These are phyloP conservation scores for Fusarium coffeatum DNA, from an alignment of 2,329 filamentous ascomycete genomes.

Conservation along the genomic window DNA sequence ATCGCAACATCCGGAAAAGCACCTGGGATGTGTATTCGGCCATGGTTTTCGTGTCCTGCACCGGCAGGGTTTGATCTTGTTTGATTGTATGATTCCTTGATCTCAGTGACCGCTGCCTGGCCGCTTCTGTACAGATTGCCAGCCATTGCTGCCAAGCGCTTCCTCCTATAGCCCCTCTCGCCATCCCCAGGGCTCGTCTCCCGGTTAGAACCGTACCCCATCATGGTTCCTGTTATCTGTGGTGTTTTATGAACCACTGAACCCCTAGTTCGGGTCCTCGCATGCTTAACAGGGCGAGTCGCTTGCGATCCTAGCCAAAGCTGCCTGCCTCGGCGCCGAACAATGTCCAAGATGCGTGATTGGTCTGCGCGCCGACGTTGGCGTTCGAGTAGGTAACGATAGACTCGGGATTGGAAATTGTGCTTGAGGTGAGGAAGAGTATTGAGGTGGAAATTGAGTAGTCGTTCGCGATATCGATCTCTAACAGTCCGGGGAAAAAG, in stretches of 20 bases:
- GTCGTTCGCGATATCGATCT: constrained; percentile 71
- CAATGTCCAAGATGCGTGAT: constrained; percentile 59
- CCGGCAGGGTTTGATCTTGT: constrained; percentile 55
- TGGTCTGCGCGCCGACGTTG: constrained; percentile 67
- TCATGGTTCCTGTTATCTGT: constrained; percentile 37
- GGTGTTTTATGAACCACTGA: constrained; percentile 48
- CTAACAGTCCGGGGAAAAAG: constrained; percentile 74
- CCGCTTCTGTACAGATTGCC: constrained; percentile 68
- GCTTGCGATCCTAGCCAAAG: constrained; percentile 57
- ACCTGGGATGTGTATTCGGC: constrained; percentile 69
- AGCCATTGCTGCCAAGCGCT: constrained; percentile 77
- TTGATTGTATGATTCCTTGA: constrained; percentile 69
- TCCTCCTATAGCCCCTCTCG: constrained; percentile 78
- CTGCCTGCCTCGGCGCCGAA: constrained; percentile 57
- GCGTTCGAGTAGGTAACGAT: constrained; percentile 75
- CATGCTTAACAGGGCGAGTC: constrained; percentile 47
- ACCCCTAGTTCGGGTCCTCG: constrained; percentile 49
- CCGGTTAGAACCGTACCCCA: constrained; percentile 49
- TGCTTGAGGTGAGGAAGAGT: constrained; percentile 78
- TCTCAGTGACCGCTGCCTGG: constrained; percentile 67
- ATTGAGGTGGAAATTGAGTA: constrained; percentile 79
- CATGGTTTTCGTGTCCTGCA: constrained; percentile 45
- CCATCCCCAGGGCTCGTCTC: constrained; percentile 48
- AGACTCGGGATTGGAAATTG: constrained; percentile 79
- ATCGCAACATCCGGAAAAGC: constrained; percentile 89